Evolutionary conservation across 345 rosid genomes (phyloP).

Genomic region (Aethionema arabicum): DNA sequence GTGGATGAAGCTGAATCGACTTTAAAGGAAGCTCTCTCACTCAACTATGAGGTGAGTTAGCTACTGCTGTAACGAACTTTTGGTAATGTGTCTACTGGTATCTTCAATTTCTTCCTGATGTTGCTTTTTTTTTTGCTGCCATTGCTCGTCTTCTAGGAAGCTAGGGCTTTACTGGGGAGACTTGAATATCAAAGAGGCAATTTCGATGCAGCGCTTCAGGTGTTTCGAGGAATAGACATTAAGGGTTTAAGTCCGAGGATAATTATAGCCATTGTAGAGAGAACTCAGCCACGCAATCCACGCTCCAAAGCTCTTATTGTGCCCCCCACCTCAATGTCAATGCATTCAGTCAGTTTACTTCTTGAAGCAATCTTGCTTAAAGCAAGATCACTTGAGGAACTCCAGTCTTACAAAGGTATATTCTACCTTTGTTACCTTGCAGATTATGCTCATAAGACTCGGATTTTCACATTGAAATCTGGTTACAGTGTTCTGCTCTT

Average conservation of each 20-base stretch:
- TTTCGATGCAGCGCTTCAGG: slow-evolving; percentile 94
- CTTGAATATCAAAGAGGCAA: slow-evolving; percentile 90
- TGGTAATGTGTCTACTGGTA: not conserved
- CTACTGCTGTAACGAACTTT: slow-evolving; percentile 1
- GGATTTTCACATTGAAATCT: not conserved
- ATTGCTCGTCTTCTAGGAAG: slow-evolving; percentile 61
- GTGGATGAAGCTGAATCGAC: slow-evolving; percentile 97
- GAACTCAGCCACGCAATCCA: slow-evolving; percentile 53
- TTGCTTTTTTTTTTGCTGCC: not conserved
- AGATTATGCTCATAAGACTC: not conserved
- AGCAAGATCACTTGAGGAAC: slow-evolving; percentile 78
- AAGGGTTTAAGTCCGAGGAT: slow-evolving; percentile 66
- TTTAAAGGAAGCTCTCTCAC: slow-evolving; percentile 91
- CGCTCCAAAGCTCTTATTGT: slow-evolving; percentile 52
- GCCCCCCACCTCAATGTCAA: slow-evolving; percentile 60
- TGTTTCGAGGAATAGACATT: slow-evolving; percentile 85
- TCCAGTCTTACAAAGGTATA: slow-evolving; percentile 65
- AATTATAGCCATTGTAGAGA: slow-evolving; percentile 59
- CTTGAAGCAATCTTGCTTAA: slow-evolving; percentile 89
- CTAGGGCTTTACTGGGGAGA: slow-evolving; percentile 94
- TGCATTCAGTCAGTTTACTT: slow-evolving; percentile 89
- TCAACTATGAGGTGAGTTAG: slow-evolving; percentile 80
- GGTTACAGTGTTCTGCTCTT: slow-evolving; percentile 17
- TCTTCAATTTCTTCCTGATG: not conserved
- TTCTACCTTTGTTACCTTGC: not conserved